These are phyloP conservation scores for Kwoniella europaea DNA, from an alignment of 768 basidiomycete genomes.

Conservation along the genomic window DNA sequence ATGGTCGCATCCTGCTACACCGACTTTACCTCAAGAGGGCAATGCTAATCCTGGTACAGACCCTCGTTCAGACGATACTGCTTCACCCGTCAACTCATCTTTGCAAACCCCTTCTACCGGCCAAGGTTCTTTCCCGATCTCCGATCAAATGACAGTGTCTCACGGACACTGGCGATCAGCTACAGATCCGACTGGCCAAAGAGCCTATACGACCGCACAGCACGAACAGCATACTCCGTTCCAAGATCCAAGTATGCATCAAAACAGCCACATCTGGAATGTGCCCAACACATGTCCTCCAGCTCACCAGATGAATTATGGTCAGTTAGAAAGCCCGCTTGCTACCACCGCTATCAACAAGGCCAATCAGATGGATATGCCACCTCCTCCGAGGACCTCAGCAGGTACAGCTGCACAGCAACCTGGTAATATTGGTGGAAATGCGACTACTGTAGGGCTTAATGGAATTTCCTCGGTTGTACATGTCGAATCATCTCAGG, in stretches of 20 bases:
- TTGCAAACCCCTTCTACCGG: conserved; percentile 41
- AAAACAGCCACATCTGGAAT: conserved; percentile 7
- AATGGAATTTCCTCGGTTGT: neutral
- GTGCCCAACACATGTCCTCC: conserved; percentile 15
- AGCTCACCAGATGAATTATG: neutral
- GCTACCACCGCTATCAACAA: conserved; percentile 8
- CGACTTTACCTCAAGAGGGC: neutral
- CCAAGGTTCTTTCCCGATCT: conserved; percentile 28
- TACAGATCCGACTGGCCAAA: conserved; percentile 30
- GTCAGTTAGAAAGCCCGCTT: conserved; percentile 15
- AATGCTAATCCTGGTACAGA: neutral
- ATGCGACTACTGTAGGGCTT: neutral
- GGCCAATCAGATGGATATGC: conserved; percentile 11
- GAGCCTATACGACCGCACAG: conserved; percentile 19
- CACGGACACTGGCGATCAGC: conserved; percentile 27
- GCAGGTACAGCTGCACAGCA: too few relatives aligned
- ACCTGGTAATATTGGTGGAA: neutral
- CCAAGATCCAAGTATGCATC: neutral
- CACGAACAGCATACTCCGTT: neutral
- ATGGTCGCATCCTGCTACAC: conserved; percentile 20
- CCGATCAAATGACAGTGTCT: conserved; percentile 16
- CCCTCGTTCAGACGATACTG: conserved; percentile 23
- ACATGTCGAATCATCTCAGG: neutral
- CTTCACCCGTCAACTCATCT: conserved; percentile 32
- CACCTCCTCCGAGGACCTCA: conserved; percentile 7